Conservation (phyloP, 768 basidiomycete species). For the Nidularia sp. region DNA sequence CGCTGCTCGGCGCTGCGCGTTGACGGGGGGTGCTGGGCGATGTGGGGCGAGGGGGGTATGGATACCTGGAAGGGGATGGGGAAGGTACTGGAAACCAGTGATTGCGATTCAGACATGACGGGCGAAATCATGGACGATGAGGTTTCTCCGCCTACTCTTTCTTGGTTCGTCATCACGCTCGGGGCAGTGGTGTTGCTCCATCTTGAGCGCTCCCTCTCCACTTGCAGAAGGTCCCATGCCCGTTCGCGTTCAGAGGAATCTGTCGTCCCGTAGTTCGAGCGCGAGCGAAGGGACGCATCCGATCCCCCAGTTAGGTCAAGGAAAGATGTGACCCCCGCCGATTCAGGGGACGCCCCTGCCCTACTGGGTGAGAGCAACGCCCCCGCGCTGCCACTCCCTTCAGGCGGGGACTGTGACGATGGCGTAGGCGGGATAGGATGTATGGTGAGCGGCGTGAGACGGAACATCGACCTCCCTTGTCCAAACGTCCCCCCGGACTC, state of each 20-base stretch:
- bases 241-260: not conserved
- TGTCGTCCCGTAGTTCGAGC: constrained; percentile 13
- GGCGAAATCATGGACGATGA: constrained; percentile 7
- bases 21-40: constrained; percentile 15
- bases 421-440: constrained; percentile 7
- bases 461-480: constrained; percentile 13
- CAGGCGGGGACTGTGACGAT: not conserved
- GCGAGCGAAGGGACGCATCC: constrained; percentile 19
- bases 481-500: constrained; percentile 6
- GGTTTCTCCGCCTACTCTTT: not conserved
- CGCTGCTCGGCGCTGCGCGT: constrained; percentile 9
- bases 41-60: constrained; percentile 38
- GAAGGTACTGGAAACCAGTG: constrained; percentile 25
- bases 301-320: constrained; percentile 32
- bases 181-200: constrained; percentile 39
- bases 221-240: not conserved
- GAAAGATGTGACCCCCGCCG: constrained; percentile 20
- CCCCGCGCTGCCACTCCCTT: too few species aligned
- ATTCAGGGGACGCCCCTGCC: constrained; percentile 3
- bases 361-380: constrained; percentile 2
- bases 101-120: constrained; percentile 11
- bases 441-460: constrained; percentile 19
- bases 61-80: constrained; percentile 37
- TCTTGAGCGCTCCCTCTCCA: constrained; percentile 20
- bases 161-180: constrained; percentile 14